Percentiles rank a stretch among this genome's conserved stretches.
phyloP scores from a whole-genome alignment of 2,329 filamentous ascomycete species.

The Rhynchosporium agropyri region DNA sequence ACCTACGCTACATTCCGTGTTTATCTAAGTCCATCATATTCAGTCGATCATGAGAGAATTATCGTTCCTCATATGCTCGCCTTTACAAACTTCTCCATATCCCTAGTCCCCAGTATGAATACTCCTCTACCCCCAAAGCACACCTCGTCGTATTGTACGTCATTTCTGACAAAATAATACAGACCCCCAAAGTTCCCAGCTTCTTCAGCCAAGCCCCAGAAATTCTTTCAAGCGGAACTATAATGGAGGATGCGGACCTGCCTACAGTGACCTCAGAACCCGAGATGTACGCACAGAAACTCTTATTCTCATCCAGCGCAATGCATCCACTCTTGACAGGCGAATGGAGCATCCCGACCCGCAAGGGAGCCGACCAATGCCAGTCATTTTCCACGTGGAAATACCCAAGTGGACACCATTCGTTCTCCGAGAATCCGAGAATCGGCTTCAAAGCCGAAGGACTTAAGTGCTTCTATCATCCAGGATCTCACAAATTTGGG shows the following conservation, averaged over 20 bases:
- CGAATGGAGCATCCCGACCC: conserved; percentile 2
- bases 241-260: not conserved
- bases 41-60: not conserved
- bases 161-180: not conserved
- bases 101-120: conserved; percentile 1
- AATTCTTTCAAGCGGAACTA: not conserved
- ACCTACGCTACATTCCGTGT: not conserved
- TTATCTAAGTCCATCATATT: too few relatives aligned
- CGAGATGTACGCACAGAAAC: not conserved
- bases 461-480: not conserved
- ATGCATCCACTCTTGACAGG: not conserved
- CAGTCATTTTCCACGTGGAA: not conserved
- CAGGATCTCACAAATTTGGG: not conserved
- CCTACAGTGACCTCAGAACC: not conserved
- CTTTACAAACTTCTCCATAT: conserved; percentile 1
- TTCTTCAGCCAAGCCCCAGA: not conserved
- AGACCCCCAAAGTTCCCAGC: not conserved
- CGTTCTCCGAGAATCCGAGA: not conserved
- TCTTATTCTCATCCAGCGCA: not conserved
- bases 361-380: not conserved
- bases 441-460: not conserved
- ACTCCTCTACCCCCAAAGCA: not conserved
- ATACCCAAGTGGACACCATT: not conserved
- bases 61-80: conserved; percentile 1
- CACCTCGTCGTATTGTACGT: not conserved